Percentiles rank a stretch among this genome's conserved stretches.
Conservation (phyloP, 164 flowering plant genomes). For the Liriodendron chinense region DNA sequence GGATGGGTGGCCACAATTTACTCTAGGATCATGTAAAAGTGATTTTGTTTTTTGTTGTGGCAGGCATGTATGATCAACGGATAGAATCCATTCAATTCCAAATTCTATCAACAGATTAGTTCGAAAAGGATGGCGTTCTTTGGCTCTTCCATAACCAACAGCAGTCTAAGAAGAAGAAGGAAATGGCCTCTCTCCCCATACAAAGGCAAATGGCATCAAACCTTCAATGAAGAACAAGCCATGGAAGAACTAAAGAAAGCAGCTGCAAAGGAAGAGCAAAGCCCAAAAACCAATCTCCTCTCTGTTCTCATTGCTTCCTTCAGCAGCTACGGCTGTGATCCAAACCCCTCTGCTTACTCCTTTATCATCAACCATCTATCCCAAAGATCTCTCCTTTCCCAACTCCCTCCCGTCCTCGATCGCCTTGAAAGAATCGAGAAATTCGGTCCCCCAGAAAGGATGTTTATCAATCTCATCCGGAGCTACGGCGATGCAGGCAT, state of each 20-base stretch:
- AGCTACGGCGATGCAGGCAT: constrained; percentile 31
- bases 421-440: constrained; percentile 44
- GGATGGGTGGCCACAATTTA: too few relatives aligned
- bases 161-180: constrained; percentile 31
- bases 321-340: constrained; percentile 38
- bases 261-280: constrained; percentile 7
- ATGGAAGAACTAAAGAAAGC: constrained; percentile 36
- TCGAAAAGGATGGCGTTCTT: background rate
- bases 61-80: background rate
- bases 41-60: too few relatives aligned
- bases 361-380: constrained; percentile 47
- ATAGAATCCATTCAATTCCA: background rate
- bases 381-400: constrained; percentile 31
- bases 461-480: constrained; percentile 50
- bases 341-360: constrained; percentile 58
- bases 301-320: constrained; percentile 49
- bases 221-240: constrained; percentile 30
- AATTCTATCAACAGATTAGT: constrained; percentile 11
- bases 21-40: too few relatives aligned
- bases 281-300: constrained; percentile 30
- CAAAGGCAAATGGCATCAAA: constrained; percentile 32
- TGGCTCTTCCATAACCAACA: background rate
- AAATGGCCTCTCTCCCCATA: constrained; percentile 20
- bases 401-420: constrained; percentile 45
- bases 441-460: constrained; percentile 53